phyloP scores from a whole-genome alignment of 768 basidiomycete genomes.

The Pleurotus ostreatus region DNA sequence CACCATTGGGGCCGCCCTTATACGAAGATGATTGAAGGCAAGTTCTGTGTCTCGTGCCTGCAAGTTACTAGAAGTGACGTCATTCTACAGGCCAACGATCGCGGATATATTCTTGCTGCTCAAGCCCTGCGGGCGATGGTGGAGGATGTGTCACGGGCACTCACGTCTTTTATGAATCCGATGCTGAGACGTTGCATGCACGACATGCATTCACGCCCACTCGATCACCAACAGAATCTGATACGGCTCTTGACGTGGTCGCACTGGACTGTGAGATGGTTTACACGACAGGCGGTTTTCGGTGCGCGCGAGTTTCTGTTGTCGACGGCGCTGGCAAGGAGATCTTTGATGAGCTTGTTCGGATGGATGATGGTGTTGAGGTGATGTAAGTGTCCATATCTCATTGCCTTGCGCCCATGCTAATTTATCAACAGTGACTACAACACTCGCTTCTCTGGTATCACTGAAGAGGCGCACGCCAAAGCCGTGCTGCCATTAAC shows the following conservation, averaged over 20 bases:
- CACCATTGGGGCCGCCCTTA: constrained; percentile 82
- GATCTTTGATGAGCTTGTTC: constrained; percentile 79
- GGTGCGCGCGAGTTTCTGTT: constrained; percentile 86
- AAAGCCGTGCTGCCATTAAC: constrained; percentile 65
- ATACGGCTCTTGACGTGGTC: constrained; percentile 63
- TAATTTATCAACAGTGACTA: constrained; percentile 57
- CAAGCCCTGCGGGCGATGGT: constrained; percentile 47
- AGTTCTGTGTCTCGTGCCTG: constrained; percentile 14
- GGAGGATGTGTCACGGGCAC: constrained; percentile 75
- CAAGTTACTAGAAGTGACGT: neutral
- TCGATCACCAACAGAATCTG: constrained; percentile 14
- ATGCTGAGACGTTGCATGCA: constrained; percentile 59
- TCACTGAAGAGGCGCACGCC: constrained; percentile 54
- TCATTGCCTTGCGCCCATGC: neutral
- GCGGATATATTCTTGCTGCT: constrained; percentile 78
- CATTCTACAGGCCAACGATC: constrained; percentile 55
- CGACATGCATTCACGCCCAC: constrained; percentile 70
- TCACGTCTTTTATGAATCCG: constrained; percentile 88
- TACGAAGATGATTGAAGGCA: constrained; percentile 63
- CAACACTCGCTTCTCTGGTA: constrained; percentile 88
- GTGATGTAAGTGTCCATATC: constrained; percentile 52
- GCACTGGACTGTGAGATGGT: constrained; percentile 98
- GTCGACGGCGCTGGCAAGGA: constrained; percentile 71
- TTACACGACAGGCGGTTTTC: constrained; percentile 90
- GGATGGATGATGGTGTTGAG: constrained; percentile 77